Evolutionary conservation across 2,329 filamentous ascomycete genomes (phyloP), one percentile per base, ranked within the genome.

Genomic region (Botrytis paeoniae): DNA sequence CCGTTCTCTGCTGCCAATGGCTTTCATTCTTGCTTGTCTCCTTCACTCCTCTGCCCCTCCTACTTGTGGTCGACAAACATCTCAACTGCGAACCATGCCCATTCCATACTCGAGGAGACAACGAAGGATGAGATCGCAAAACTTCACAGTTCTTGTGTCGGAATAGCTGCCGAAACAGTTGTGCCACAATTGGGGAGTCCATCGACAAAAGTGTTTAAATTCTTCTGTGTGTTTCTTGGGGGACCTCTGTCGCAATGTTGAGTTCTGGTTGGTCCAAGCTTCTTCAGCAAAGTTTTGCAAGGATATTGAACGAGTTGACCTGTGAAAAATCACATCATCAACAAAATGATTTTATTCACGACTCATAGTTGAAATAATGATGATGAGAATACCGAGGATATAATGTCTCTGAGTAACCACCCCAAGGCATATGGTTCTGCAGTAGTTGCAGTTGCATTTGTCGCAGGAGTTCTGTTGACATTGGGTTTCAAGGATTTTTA

Each of bases 91-190:
- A 75, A 80, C 75, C 81, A 70, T 80, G 81, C 70, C 83, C 83
- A 79, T 83, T 78, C 61, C 82, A 83, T 73, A 75, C 77, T 69
- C 77, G 76, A 57, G 77, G 71, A 12, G 78, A 76, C 45, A 78
- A 45, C 16, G 76, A 70, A 20, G 79, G 76, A 83, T 80, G 80
- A 71, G 82, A 84, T 71, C 85, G 84, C 76, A 87, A 82, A 71
- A 85, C 85, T 79, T 88, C 86, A 80, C 91, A 92, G 68, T 89
- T 86, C 65, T 89, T 88, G 79, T 95, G 93, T 62, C 89, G 89
- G 79, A 97, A 97, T 60, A 98, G 89, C 85, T 94, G 93, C 79
- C 92, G 89, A 80, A 98, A 95, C 80, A 97, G 87, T 81, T 91
- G 92, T 66, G 89, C 89, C 77, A 94, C 87, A 75, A 93, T 85